Base-by-base conservation (phyloP, 192 early-diverging fungal genomes). In the Physocladia obscura region DNA sequence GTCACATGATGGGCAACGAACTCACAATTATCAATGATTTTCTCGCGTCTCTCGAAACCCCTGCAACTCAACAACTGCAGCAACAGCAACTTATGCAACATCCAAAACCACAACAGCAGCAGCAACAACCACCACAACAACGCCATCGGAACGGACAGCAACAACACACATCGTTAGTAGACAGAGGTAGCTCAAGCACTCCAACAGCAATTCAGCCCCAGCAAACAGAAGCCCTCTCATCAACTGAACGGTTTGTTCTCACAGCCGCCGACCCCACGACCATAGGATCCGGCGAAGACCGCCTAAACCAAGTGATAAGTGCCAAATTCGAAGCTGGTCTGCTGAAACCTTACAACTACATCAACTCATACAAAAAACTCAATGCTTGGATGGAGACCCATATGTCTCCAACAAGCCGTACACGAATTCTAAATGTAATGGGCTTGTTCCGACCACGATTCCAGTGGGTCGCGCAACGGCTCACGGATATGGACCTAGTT, bases 301-400 rank as follows among this genome's bases (percentile, higher is more conserved):
- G 94, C 70, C 81, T 98, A 63, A 92, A 86, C 22, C 89, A 93
- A 67, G 90, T 98, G 22, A 94, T 98, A 73, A 90, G 90, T 71
- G 96, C 96, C 29, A 98, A 98, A 75, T 93, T 92, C 61, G 93
- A 98, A 64, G 96, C 96, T 0, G 96, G 96, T 0, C 86, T 95
- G 67, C 80, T 98, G 47, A 94, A 93, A 76, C 96, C 96, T n/a
- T 95, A 95, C 85, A 95, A 98, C 81, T 96, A 96, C 76, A 89
- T 93, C 70, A 92, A 87, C 71, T 91, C 91, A 1, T 98, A 98
- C 75, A 84, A 93, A 4, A 81, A 93, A 31, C 82, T 98, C 60
- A 93, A 95, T 69, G 74, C 77, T 61, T 96, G 93, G 78, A 95
- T 98, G 94, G 94, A 96, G 61, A 82, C 81, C 56, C 81, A 92